phyloP scores from a whole-genome alignment of 257 asterid genomes.

The Scutellaria minor region DNA sequence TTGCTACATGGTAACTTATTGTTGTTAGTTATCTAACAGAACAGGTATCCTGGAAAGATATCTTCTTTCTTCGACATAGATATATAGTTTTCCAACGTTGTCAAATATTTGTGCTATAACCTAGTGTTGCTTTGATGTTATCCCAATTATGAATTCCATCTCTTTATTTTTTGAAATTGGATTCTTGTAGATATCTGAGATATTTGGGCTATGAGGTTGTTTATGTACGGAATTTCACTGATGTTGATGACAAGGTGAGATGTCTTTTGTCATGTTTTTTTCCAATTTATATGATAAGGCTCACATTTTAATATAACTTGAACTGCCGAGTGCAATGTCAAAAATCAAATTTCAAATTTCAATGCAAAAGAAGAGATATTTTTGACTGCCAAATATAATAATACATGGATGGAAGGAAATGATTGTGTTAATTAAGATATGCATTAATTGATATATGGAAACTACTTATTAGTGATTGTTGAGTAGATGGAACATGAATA shows the following conservation, averaged over 20 bases:
- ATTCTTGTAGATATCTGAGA: conserved; percentile 61
- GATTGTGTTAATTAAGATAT: no score
- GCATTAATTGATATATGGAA: no score
- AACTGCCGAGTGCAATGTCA: not conserved
- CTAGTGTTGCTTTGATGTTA: conserved; percentile 14
- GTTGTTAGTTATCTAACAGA: not conserved
- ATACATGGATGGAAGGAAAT: no score
- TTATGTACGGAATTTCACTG: conserved; percentile 92
- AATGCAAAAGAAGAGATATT: no score
- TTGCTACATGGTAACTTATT: not conserved
- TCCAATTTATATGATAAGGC: not conserved
- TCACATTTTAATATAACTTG: not conserved
- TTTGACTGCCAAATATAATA: no score
- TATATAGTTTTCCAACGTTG: not conserved
- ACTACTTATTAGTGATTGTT: no score
- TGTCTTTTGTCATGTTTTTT: not conserved
- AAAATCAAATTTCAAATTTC: no score
- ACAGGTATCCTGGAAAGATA: not conserved
- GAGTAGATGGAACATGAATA: no score
- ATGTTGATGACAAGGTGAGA: conserved; percentile 94
- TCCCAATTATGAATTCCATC: not conserved
- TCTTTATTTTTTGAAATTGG: conserved; percentile 19
- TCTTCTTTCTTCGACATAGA: conserved; percentile 16
- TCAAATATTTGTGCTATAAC: not conserved
- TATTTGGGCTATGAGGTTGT: conserved; percentile 79